Conservation (phyloP, 441 rosid species). For the Euphorbia schlechtendalii region DNA sequence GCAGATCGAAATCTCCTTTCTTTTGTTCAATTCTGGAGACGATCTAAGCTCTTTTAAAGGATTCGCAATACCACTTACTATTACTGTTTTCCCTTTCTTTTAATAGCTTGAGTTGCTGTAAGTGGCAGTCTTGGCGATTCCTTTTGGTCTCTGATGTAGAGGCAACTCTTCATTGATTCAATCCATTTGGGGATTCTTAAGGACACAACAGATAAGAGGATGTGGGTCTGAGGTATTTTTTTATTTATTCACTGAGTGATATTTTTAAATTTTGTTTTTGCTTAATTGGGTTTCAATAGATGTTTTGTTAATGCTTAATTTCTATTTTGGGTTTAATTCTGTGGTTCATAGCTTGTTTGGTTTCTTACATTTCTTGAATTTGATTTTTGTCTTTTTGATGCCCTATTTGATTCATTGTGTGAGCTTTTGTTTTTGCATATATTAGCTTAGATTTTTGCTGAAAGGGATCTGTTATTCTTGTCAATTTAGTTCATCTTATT, state of each 20-base stretch:
- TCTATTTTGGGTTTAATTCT: too few relatives aligned
- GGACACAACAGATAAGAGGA: slow-evolving; percentile 33
- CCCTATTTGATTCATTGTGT: slow-evolving; percentile 23
- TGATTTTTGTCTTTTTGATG: slow-evolving; percentile 23
- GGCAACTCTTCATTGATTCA: slow-evolving; percentile 33
- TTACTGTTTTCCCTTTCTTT: neutral
- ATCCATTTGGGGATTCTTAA: slow-evolving; percentile 35
- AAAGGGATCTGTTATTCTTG: slow-evolving; percentile 31
- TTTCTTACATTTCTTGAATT: neutral
- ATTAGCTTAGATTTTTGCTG: slow-evolving; percentile 9
- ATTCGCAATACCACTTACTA: slow-evolving; percentile 41
- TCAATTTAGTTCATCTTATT: slow-evolving; percentile 10
- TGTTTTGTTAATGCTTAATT: slow-evolving; percentile 4
- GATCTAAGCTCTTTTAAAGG: slow-evolving; percentile 64
- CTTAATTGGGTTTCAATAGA: slow-evolving; percentile 23
- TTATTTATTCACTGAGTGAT: too few relatives aligned
- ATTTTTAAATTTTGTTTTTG: too few relatives aligned
- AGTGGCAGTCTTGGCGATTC: slow-evolving; percentile 16
- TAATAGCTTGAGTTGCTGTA: slow-evolving; percentile 8
- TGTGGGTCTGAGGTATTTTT: slow-evolving; percentile 57
- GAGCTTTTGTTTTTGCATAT: slow-evolving; percentile 24
- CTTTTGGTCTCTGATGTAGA: slow-evolving; percentile 22
- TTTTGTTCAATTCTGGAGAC: slow-evolving; percentile 33
- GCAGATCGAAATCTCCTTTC: slow-evolving; percentile 68
- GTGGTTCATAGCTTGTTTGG: slow-evolving; percentile 12